phyloP scores from a whole-genome alignment of 495 filamentous ascomycete genomes.

The Amniculicola lignicola region DNA sequence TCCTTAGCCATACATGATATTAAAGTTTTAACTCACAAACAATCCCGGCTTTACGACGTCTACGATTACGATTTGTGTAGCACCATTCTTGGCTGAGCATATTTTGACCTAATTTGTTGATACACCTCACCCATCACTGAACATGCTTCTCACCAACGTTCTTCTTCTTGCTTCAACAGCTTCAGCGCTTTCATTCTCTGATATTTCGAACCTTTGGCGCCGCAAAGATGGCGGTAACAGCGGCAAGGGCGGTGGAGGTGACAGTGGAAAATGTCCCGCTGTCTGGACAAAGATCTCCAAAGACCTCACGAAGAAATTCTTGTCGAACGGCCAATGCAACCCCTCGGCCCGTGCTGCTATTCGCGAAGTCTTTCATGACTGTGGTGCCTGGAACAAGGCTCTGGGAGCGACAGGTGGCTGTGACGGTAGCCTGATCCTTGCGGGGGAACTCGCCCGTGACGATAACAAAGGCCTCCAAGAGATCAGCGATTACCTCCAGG shows the following conservation, averaged over 20 bases:
- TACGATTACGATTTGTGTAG: no score
- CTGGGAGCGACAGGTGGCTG: constrained; percentile 31
- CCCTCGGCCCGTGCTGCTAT: constrained; percentile 30
- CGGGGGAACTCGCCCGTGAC: constrained; percentile 22
- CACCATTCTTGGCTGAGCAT: no score
- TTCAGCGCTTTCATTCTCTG: constrained; percentile 21
- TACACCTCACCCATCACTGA: no score
- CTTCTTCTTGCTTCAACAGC: constrained; percentile 17
- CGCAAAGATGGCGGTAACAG: constrained; percentile 9
- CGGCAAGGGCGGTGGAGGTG: neutral
- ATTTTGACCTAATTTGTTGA: no score
- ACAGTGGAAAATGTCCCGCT: constrained; percentile 9
- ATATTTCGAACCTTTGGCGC: constrained; percentile 6
- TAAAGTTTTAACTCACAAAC: no score
- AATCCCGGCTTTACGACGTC: no score
- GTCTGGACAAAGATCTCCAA: constrained; percentile 25
- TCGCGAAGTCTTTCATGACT: constrained; percentile 30
- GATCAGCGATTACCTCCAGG: constrained; percentile 26
- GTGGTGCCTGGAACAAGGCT: constrained; percentile 28
- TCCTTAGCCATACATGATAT: no score
- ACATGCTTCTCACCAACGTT: constrained; percentile 21
- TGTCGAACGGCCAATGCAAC: constrained; percentile 30
- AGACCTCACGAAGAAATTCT: constrained; percentile 22
- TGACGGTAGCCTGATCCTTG: constrained; percentile 37
- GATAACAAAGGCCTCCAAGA: constrained; percentile 38